Percentiles rank a stretch among this genome's conserved stretches.
phyloP scores from a whole-genome alignment of 202 grass and related monocot species.

The Hordeum pubiflorum region DNA sequence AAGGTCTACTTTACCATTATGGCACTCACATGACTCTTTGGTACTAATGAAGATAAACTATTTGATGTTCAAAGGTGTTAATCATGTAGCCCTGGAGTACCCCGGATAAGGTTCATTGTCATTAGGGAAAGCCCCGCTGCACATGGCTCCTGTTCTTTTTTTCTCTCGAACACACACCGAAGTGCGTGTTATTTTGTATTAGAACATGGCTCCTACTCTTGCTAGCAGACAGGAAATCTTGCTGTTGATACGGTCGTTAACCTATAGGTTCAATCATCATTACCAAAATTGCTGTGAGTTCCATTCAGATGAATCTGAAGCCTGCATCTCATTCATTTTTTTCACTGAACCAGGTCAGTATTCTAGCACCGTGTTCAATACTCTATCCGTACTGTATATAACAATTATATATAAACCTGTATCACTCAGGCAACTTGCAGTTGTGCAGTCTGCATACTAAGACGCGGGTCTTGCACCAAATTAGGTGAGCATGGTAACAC shows the following conservation, averaged over 20 bases:
- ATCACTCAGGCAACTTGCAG: constrained; percentile 19
- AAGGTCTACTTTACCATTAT: constrained; percentile 46
- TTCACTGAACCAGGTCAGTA: constrained; percentile 10
- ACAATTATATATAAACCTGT: neutral
- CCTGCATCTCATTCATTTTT: constrained; percentile 13
- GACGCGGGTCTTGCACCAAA: constrained; percentile 6
- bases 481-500: constrained; percentile 25
- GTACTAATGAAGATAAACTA: constrained; percentile 26
- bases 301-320: constrained; percentile 42
- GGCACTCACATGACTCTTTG: constrained; percentile 53
- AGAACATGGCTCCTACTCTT: constrained; percentile 20
- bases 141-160: constrained; percentile 47
- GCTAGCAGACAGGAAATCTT: constrained; percentile 74
- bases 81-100: constrained; percentile 37
- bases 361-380: constrained; percentile 18
- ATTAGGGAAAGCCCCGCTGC: constrained; percentile 18
- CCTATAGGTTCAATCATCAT: constrained; percentile 49
- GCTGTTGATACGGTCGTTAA: constrained; percentile 57
- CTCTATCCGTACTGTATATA: neutral
- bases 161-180: neutral
- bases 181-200: neutral
- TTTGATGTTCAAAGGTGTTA: constrained; percentile 40
- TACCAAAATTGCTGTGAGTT: constrained; percentile 10
- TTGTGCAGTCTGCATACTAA: neutral
- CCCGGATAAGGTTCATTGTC: constrained; percentile 43